A percentile compares a stretch with the other conserved stretches of the same genome.
Conservation (phyloP, 768 basidiomycete genomes). For the Collybia nuda region DNA sequence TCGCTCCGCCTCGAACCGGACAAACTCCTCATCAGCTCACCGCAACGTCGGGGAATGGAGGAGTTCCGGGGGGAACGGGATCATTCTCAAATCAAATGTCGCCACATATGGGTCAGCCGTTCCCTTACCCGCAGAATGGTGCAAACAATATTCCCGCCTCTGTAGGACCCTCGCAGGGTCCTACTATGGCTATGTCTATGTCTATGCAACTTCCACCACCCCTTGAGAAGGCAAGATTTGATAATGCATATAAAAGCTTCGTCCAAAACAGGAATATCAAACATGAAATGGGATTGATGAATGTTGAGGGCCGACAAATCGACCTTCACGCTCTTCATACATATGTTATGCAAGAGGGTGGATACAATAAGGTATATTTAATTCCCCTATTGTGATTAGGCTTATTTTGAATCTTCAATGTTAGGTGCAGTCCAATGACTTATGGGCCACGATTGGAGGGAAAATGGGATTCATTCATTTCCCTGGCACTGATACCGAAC, state of each 20-base stretch:
- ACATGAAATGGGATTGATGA: constrained; percentile 39
- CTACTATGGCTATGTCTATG: not conserved
- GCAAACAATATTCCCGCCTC: no score
- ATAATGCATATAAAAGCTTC: constrained; percentile 48
- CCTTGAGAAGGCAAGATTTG: constrained; percentile 53
- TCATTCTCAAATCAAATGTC: constrained; percentile 31
- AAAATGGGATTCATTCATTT: constrained; percentile 66
- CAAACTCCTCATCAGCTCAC: constrained; percentile 31
- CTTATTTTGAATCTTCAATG: constrained; percentile 5
- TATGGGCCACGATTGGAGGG: constrained; percentile 69
- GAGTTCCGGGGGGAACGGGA: constrained; percentile 8
- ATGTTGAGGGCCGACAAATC: constrained; percentile 54
- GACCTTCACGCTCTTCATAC: constrained; percentile 60
- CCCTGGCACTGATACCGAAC: constrained; percentile 58
- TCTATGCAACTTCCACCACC: constrained; percentile 29
- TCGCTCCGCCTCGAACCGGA: constrained; percentile 35
- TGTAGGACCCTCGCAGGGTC: no score
- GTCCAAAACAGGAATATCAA: constrained; percentile 40
- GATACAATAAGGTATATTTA: constrained; percentile 41
- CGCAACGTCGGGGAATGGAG: not conserved
- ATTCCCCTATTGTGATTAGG: not conserved
- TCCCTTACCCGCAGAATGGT: constrained; percentile 7
- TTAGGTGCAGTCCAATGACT: constrained; percentile 54
- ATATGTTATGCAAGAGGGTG: constrained; percentile 60
- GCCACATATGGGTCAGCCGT: constrained; percentile 29